Percentiles rank a stretch among this genome's conserved stretches.
phyloP scores from a whole-genome alignment of 1,284 basidiomycete genomes.

The Cutaneotrichosporon cyanovorans region DNA sequence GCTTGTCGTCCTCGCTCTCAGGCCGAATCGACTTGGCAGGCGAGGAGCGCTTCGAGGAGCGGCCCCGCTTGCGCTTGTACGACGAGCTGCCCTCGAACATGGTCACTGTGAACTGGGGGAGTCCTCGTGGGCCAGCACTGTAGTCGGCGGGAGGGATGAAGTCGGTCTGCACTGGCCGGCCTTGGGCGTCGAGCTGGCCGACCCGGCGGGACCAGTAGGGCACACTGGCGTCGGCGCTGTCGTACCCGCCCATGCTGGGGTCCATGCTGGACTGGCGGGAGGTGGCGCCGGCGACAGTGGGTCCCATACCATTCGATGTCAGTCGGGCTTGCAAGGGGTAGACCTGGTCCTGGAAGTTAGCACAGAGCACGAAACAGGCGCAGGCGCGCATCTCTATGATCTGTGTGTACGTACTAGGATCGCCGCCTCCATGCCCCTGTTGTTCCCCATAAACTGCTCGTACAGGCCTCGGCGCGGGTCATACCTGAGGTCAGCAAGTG shows the following conservation, averaged over 20 bases:
- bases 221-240: constrained; percentile 1
- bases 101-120: constrained; percentile 19
- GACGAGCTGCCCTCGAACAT: constrained; percentile 19
- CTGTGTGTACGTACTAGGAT: constrained; percentile 14
- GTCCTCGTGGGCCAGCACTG: constrained; percentile 11
- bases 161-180: constrained; percentile 7
- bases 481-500: constrained; percentile 55
- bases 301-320: constrained; percentile 4
- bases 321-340: constrained; percentile 21
- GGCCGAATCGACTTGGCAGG: constrained; percentile 15
- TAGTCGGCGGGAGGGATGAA: constrained; percentile 14
- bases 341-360: constrained; percentile 17
- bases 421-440: constrained; percentile 35
- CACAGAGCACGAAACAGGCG: neutral
- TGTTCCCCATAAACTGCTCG: constrained; percentile 62
- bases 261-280: constrained; percentile 17
- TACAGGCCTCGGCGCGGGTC: constrained; percentile 75
- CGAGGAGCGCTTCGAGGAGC: constrained; percentile 13
- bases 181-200: constrained; percentile 5
- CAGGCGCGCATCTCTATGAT: neutral
- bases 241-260: constrained; percentile 10
- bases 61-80: constrained; percentile 18
- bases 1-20: constrained; percentile 8
- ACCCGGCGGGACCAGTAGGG: constrained; percentile 9
- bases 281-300: neutral